Conservation (phyloP, 2,329 filamentous ascomycete species). For the Ophiostoma pallidulum region DNA sequence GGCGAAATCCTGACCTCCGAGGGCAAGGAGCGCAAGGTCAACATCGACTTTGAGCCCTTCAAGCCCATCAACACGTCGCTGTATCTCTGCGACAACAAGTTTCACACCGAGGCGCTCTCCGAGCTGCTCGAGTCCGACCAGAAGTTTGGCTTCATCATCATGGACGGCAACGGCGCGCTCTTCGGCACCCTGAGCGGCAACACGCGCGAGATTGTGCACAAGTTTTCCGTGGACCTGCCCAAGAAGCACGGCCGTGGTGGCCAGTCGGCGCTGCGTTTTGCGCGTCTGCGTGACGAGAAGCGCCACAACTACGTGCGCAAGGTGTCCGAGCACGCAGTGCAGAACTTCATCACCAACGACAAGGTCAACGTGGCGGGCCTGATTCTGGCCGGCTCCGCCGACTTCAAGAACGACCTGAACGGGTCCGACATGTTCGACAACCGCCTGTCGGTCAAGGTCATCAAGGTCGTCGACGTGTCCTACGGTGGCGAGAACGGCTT, state of each 20-base stretch:
- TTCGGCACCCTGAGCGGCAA: slow-evolving; percentile 97
- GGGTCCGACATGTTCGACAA: slow-evolving; percentile 95
- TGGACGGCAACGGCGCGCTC: slow-evolving; percentile 97
- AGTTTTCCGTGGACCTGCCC: slow-evolving; percentile 95
- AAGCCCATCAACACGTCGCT: slow-evolving; percentile 99
- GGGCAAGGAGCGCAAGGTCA: slow-evolving; percentile 98
- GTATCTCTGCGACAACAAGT: slow-evolving; percentile 99
- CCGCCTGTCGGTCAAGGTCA: slow-evolving; percentile 86
- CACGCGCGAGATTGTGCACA: slow-evolving; percentile 92
- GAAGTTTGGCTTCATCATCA: slow-evolving; percentile 99
- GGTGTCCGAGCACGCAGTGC: slow-evolving; percentile 92
- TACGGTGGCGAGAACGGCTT: slow-evolving; percentile 99
- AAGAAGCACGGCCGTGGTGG: slow-evolving; percentile 99
- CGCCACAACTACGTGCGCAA: slow-evolving; percentile 99
- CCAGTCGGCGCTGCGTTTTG: slow-evolving; percentile 98
- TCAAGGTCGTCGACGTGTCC: slow-evolving; percentile 98
- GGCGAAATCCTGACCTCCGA: slow-evolving; percentile 99
- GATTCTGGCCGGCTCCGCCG: slow-evolving; percentile 91
- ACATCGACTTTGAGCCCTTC: slow-evolving; percentile 99
- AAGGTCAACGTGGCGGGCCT: slow-evolving; percentile 96
- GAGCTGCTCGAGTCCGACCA: slow-evolving; percentile 98
- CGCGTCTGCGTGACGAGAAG: slow-evolving; percentile 98
- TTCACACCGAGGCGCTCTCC: slow-evolving; percentile 93
- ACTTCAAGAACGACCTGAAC: slow-evolving; percentile 99
- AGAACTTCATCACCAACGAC: slow-evolving; percentile 97